phyloP scores from a whole-genome alignment of 2,329 filamentous ascomycete genomes.

The Fusarium sp. region DNA sequence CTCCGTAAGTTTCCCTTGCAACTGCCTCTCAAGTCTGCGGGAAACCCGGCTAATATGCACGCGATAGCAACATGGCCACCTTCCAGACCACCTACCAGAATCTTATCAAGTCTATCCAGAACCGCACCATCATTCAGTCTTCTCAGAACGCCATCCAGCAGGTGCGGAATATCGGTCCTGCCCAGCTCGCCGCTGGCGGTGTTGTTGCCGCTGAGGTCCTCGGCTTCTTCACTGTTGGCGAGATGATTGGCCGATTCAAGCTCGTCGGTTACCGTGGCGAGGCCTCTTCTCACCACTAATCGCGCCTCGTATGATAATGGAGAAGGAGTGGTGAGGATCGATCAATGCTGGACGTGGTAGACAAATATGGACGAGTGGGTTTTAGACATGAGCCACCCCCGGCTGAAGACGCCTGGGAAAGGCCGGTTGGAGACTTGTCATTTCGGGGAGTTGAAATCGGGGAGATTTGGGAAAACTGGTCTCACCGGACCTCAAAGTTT shows the following conservation, averaged over 20 bases:
- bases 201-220: constrained; percentile 86
- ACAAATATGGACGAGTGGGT: constrained; percentile 34
- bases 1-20: constrained; percentile 75
- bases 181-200: constrained; percentile 76
- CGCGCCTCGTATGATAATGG: constrained; percentile 15
- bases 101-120: constrained; percentile 73
- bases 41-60: constrained; percentile 18
- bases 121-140: constrained; percentile 66
- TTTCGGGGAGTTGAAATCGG: constrained; percentile 34
- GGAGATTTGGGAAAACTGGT: constrained; percentile 37
- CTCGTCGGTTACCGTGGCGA: constrained; percentile 89
- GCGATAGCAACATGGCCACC: constrained; percentile 73
- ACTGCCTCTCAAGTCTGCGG: constrained; percentile 21
- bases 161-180: constrained; percentile 74
- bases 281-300: constrained; percentile 67
- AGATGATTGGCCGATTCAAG: constrained; percentile 97
- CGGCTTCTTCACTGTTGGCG: constrained; percentile 97
- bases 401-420: constrained; percentile 31
- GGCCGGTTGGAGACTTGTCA: constrained; percentile 39
- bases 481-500: constrained; percentile 38
- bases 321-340: constrained; percentile 23
- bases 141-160: constrained; percentile 64
- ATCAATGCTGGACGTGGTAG: constrained; percentile 29
- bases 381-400: constrained; percentile 38
- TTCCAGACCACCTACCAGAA: constrained; percentile 90